These are phyloP conservation scores for Taxillus chinensis DNA, from an alignment of 164 flowering plant genomes.

Conservation along the genomic window DNA sequence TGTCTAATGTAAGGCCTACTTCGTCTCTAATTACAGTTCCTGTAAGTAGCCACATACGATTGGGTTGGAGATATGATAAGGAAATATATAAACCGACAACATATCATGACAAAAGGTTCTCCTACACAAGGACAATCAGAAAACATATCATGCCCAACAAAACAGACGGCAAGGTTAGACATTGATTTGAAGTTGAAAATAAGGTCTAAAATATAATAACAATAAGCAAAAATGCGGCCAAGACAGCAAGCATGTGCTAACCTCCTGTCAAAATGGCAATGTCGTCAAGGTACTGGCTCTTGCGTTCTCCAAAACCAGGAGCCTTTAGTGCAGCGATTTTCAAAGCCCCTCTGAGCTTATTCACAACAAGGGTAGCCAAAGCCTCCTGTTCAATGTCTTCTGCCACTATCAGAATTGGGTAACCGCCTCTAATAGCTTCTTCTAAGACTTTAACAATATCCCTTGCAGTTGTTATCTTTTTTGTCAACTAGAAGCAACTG, in stretches of 20 bases:
- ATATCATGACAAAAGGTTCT: too few relatives aligned
- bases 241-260: constrained; percentile 2
- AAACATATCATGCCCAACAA: too few relatives aligned
- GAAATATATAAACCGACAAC: background rate
- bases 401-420: constrained; percentile 65
- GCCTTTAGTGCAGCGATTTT: constrained; percentile 87
- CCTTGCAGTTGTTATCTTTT: constrained; percentile 52
- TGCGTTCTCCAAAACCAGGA: constrained; percentile 83
- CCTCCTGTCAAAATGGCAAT: constrained; percentile 90
- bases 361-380: constrained; percentile 69
- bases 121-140: too few relatives aligned
- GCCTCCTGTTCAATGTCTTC: constrained; percentile 83
- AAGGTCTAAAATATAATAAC: too few relatives aligned
- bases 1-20: constrained; percentile 57
- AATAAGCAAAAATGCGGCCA: too few relatives aligned
- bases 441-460: constrained; percentile 74
- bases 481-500: constrained; percentile 93
- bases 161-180: too few relatives aligned
- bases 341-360: constrained; percentile 65
- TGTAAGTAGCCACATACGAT: constrained; percentile 10
- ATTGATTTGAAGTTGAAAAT: too few relatives aligned
- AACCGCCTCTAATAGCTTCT: constrained; percentile 61
- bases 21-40: constrained; percentile 87
- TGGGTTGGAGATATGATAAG: background rate
- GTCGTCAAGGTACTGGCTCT: constrained; percentile 87